Percentiles rank a stretch among this genome's conserved stretches.
These are phyloP conservation scores for Beta macrorhiza DNA, from an alignment of 179 eudicot genomes.

Conservation along the genomic window DNA sequence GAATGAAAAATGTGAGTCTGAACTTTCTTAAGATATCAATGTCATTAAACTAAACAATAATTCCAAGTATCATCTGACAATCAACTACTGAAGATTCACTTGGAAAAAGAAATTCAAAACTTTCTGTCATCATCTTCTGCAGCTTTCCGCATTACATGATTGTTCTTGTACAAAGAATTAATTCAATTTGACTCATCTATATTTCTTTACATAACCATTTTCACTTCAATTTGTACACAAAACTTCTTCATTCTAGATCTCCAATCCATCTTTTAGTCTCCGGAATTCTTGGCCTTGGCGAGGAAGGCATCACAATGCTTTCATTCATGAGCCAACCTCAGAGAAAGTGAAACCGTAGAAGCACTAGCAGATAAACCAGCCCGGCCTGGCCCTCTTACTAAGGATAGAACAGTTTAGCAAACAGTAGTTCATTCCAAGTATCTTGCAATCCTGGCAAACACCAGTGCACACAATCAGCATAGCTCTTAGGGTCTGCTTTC, in stretches of 20 bases:
- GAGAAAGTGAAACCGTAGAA: not conserved
- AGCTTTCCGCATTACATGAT: constrained; percentile 3
- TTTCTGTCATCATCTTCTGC: not conserved
- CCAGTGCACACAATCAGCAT: constrained; percentile 93
- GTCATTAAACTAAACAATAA: too few relatives aligned
- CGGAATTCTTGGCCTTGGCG: not conserved
- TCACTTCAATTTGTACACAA: constrained; percentile 14
- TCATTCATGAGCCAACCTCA: constrained; percentile 12
- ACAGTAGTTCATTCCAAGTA: constrained; percentile 82
- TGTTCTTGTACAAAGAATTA: constrained; percentile 27
- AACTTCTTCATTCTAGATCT: constrained; percentile 1
- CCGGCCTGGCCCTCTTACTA: constrained; percentile 10
- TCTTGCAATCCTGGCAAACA: constrained; percentile 86
- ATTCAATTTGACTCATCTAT: constrained; percentile 6
- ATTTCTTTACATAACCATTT: constrained; percentile 16
- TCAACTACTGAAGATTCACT: not conserved
- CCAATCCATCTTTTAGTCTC: constrained; percentile 5
- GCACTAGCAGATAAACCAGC: not conserved
- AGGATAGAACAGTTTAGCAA: constrained; percentile 73
- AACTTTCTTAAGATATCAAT: too few relatives aligned
- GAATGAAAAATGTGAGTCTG: not conserved
- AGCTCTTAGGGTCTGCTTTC: constrained; percentile 63
- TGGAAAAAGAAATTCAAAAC: not conserved
- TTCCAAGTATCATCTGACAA: not conserved
- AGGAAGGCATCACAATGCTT: constrained; percentile 4